phyloP scores from a whole-genome alignment of 148 eudicot genomes.

The Rhododendron simsii region DNA sequence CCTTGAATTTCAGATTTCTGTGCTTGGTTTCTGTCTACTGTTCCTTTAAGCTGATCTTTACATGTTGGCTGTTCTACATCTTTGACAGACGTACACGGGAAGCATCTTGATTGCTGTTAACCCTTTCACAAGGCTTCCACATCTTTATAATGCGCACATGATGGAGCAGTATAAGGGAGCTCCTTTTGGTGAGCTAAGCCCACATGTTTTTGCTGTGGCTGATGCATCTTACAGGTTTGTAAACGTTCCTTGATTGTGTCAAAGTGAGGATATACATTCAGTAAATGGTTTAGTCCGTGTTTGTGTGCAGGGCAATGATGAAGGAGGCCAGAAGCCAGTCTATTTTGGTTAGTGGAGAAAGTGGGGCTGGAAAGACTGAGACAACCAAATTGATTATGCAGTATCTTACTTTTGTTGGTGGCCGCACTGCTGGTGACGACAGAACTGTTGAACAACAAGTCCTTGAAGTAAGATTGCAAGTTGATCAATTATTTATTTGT shows the following conservation, averaged over 20 bases:
- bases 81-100: conserved; percentile 90
- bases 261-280: conserved; percentile 11
- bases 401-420: conserved; percentile 96
- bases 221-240: conserved; percentile 93
- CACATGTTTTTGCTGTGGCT: conserved; percentile 99
- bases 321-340: conserved; percentile 75
- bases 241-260: conserved; percentile 3
- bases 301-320: conserved; percentile 83
- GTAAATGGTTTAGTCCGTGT: conserved; percentile 21
- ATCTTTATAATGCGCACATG: conserved; percentile 91
- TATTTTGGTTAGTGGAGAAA: conserved; percentile 99
- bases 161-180: conserved; percentile 99
- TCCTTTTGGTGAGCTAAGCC: conserved; percentile 95
- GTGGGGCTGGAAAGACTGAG: conserved; percentile 99
- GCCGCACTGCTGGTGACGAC: conserved; percentile 83
- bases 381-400: conserved; percentile 96
- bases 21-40: neutral
- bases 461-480: conserved; percentile 61
- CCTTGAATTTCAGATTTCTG: neutral
- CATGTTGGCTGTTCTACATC: conserved; percentile 7
- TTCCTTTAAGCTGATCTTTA: conserved; percentile 1
- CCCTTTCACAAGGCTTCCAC: conserved; percentile 96
- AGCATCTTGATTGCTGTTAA: conserved; percentile 97
- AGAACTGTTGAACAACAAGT: conserved; percentile 98
- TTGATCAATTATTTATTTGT: neutral